These are phyloP conservation scores for Rhizophora mangle DNA, from an alignment of 345 rosid genomes.

Conservation along the genomic window DNA sequence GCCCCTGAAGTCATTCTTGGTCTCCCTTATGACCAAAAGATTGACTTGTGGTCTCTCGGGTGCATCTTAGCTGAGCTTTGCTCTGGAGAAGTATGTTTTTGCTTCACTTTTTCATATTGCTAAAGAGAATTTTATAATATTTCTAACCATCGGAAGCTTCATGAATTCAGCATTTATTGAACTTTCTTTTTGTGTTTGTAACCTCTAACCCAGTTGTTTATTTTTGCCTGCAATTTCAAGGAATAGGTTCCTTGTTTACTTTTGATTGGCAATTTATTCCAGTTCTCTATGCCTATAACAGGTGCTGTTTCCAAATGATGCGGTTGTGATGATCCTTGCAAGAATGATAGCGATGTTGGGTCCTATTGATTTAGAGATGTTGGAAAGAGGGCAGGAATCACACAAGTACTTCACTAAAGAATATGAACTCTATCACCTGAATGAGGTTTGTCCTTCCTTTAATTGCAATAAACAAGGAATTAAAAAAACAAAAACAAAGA, in stretches of 20 bases:
- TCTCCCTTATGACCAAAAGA: constrained; percentile 80
- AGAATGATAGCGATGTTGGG: constrained; percentile 71
- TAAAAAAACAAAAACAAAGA: too few relatives aligned
- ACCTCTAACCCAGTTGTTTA: constrained; percentile 1
- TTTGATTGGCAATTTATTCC: constrained; percentile 5
- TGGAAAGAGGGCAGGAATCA: constrained; percentile 71
- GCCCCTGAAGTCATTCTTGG: constrained; percentile 98
- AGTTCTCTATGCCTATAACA: constrained; percentile 22
- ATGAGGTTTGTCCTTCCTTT: constrained; percentile 52
- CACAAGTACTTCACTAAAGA: constrained; percentile 83
- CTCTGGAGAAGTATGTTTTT: constrained; percentile 74
- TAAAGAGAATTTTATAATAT: neutral
- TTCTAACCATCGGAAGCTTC: neutral
- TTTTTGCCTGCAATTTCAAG: neutral
- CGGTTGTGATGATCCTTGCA: constrained; percentile 72
- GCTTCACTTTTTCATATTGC: neutral
- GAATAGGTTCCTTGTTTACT: neutral
- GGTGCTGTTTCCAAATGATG: constrained; percentile 91
- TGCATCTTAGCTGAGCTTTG: constrained; percentile 91
- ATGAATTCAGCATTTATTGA: constrained; percentile 1
- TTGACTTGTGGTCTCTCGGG: constrained; percentile 95
- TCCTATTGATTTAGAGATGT: constrained; percentile 74
- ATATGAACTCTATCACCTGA: constrained; percentile 57
- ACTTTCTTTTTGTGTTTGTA: neutral
- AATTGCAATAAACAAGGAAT: neutral